phyloP scores from a whole-genome alignment of 106 monocot genomes.

The Dactylorhiza incarnata region DNA sequence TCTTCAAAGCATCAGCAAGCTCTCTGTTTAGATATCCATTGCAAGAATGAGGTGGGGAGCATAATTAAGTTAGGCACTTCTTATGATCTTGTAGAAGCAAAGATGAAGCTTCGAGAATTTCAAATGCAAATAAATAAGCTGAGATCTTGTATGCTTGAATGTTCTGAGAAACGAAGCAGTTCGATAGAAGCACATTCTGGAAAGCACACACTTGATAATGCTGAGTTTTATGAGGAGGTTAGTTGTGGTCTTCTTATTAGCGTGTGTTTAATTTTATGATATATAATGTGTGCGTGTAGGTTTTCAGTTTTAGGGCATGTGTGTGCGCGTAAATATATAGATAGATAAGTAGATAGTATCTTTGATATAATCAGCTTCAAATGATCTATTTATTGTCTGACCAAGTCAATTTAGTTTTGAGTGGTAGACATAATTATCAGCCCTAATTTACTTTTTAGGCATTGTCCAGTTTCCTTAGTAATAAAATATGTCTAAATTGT shows the following conservation, averaged over 20 bases:
- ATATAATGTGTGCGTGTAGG: no score
- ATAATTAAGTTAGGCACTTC: constrained; percentile 6
- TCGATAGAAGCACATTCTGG: background rate
- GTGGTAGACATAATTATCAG: no score
- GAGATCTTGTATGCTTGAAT: constrained; percentile 23
- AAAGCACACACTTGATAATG: constrained; percentile 16
- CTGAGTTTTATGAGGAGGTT: constrained; percentile 13
- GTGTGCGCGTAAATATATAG: no score
- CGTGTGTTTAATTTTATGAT: no score
- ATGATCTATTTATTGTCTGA: background rate
- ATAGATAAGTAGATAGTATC: background rate
- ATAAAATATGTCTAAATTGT: background rate
- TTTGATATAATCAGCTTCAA: background rate
- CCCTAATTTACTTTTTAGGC: background rate
- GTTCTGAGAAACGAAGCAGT: constrained; percentile 5
- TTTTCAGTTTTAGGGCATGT: no score
- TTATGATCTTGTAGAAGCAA: constrained; percentile 32
- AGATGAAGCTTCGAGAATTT: constrained; percentile 27
- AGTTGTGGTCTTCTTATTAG: no score
- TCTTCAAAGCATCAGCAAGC: constrained; percentile 16
- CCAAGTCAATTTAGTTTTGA: no score
- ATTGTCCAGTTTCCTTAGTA: background rate
- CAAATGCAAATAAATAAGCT: constrained; percentile 15
- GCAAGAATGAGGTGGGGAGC: constrained; percentile 24
- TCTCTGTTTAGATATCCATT: constrained; percentile 12